Percentiles rank a stretch among this genome's conserved stretches.
These are phyloP conservation scores for Solanum verrucosum DNA, from an alignment of 257 asterid species.

Conservation along the genomic window DNA sequence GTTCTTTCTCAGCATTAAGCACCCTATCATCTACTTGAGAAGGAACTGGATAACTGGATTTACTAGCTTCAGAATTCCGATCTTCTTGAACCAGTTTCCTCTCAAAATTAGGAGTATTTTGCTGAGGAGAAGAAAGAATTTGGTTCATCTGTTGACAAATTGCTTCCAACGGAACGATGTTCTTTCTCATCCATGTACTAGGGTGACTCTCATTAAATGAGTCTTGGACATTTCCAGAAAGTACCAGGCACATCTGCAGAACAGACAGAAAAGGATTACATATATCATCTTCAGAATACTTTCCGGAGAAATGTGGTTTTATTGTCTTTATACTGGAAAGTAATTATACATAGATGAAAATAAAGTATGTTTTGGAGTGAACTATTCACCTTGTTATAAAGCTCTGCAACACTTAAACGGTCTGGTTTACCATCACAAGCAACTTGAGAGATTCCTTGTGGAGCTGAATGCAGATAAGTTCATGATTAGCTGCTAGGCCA, in stretches of 20 bases:
- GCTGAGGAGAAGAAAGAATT: constrained; percentile 35
- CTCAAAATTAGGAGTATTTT: constrained; percentile 3
- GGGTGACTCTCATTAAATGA: constrained; percentile 8
- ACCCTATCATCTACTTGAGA: not conserved
- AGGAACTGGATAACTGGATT: constrained; percentile 2
- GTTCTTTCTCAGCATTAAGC: constrained; percentile 9
- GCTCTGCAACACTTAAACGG: constrained; percentile 54
- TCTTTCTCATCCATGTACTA: constrained; percentile 32
- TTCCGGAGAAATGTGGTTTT: not conserved
- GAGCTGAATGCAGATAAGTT: constrained; percentile 36
- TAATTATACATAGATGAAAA: not conserved
- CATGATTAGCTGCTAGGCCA: not conserved
- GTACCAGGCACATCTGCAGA: constrained; percentile 51
- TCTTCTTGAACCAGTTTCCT: constrained; percentile 9
- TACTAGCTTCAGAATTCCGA: constrained; percentile 11
- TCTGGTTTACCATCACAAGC: constrained; percentile 53
- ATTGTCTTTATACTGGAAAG: not conserved
- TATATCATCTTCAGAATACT: not conserved
- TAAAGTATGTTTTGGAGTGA: not conserved
- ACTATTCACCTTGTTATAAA: constrained; percentile 61
- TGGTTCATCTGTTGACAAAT: constrained; percentile 31
- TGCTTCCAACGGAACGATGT: constrained; percentile 35
- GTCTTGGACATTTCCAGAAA: constrained; percentile 34
- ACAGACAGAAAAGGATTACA: not conserved
- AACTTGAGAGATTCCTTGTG: constrained; percentile 43